Evolutionary conservation across 768 basidiomycete genomes (phyloP), one percentile per base, ranked within the genome.

Genomic region (Boletus subcaerulescens): DNA sequence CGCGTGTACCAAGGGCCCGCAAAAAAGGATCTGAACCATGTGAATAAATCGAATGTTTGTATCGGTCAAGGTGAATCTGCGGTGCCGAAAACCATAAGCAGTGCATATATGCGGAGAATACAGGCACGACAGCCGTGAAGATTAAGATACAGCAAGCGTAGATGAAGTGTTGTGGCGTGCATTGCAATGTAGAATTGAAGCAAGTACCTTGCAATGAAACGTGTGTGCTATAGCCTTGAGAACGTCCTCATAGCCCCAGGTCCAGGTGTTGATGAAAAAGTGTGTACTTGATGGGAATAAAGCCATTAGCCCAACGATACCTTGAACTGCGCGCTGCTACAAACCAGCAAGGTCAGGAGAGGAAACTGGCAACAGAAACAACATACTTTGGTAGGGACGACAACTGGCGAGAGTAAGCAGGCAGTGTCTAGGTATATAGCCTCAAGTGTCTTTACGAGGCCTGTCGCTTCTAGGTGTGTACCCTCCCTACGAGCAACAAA

Each of bases 161-260:
- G 17, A 40, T 13, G 20, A 35, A 52, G 45, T 5, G 2, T 32
- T 43, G 51, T 18, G 39, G 11, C 14, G 31, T 3, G n/a, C n/a
- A 22, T 24, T 45, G 42, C 12, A 22, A 36, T 17, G 1, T 43
- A 31, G 7, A 48, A 47, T 10, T 10, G 14, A 50, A 41, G 1
- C 3, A 22, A 20, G 14, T 59, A 88, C 90, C 73, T 81, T 77
- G 50, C 78, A 74, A 33, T 81, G 76, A 62, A 96, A 98, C 1
- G 77, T 74, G 3, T 76, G 72, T 3, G 88, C 80, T 9, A 98
- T 73, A 0, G 79, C 89, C 63, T 92, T 91, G 29, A 97, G 74
- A 14, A 95, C 74, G 52, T 94, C 91, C 70, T 99, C 96, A 67
- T 97, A 98, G 1, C 96, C 96, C 87, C 90, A 95, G 0, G 95